A percentile compares a stretch with the other conserved stretches of the same genome.
These are phyloP conservation scores for Cryptococcus maquisensis DNA, from an alignment of 1,284 basidiomycete genomes.

Conservation along the genomic window DNA sequence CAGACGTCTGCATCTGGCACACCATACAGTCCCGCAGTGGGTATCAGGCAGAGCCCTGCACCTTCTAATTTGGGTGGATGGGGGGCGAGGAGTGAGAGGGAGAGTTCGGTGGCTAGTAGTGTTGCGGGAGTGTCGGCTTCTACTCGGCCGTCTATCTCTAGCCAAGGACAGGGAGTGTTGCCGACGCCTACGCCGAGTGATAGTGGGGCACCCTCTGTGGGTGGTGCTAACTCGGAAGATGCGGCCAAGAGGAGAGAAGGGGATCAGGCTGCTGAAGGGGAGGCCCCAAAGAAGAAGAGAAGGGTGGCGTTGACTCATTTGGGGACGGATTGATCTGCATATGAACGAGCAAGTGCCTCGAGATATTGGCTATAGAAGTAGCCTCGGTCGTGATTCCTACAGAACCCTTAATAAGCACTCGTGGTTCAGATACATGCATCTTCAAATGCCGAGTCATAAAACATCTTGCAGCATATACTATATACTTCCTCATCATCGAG, in stretches of 20 bases:
- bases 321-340: conserved; percentile 15
- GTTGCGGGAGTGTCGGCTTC: conserved; percentile 6
- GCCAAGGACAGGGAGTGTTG: neutral
- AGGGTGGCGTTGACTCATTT: conserved; percentile 68
- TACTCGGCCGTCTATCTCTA: conserved; percentile 20
- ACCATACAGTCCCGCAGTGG: conserved; percentile 49
- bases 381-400: no score
- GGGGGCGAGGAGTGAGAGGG: conserved; percentile 33
- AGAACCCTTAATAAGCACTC: no score
- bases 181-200: conserved; percentile 34
- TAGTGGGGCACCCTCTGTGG: conserved; percentile 20
- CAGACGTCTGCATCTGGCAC: conserved; percentile 9
- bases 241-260: conserved; percentile 63
- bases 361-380: no score
- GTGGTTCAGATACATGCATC: no score
- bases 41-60: conserved; percentile 28
- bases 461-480: no score
- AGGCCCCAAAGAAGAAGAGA: conserved; percentile 82
- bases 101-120: conserved; percentile 35
- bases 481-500: no score
- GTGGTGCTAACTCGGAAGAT: conserved; percentile 1
- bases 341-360: no score
- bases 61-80: conserved; percentile 3
- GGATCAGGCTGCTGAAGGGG: conserved; percentile 6
- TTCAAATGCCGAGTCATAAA: no score